A percentile compares a stretch with the other conserved stretches of the same genome.
Conservation (phyloP, 495 filamentous ascomycete genomes). For the Neurospora intermedia region DNA sequence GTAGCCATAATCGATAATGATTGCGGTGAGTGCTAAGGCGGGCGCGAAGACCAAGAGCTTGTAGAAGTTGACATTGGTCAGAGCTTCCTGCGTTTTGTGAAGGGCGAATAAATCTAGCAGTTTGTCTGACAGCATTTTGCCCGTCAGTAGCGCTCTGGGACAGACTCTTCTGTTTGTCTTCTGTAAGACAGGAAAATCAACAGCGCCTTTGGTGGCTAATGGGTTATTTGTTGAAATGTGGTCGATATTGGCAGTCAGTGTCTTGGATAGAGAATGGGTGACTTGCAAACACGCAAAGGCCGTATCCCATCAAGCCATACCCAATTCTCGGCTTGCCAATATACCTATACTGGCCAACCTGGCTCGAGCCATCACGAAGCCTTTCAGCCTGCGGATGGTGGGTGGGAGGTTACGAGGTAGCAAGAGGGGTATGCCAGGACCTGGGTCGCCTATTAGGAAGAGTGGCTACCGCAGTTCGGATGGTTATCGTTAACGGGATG, state of each 20-base stretch:
- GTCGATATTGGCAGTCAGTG: not conserved
- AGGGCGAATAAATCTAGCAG: slow-evolving; percentile 11
- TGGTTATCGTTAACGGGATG: not conserved
- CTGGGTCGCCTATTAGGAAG: not conserved
- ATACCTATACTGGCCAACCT: not conserved
- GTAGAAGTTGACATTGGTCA: slow-evolving; percentile 1
- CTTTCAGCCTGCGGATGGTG: not conserved
- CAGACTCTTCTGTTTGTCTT: not conserved
- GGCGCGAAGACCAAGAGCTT: slow-evolving; percentile 17
- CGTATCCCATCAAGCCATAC: accelerated
- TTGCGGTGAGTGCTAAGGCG: slow-evolving; percentile 16
- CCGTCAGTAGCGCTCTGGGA: not conserved
- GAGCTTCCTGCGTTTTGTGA: slow-evolving; percentile 10
- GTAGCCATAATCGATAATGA: slow-evolving; percentile 36
- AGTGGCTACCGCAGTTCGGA: not conserved
- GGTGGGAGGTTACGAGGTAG: not conserved
- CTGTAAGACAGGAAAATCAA: not conserved
- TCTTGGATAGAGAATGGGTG: not conserved
- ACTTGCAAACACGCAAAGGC: not conserved
- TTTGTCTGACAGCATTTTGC: slow-evolving; percentile 16
- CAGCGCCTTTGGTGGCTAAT: not conserved
- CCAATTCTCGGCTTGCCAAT: not conserved
- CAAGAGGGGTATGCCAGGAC: not conserved
- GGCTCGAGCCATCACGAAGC: not conserved
- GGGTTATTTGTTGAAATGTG: not conserved